A percentile compares a stretch with the other conserved stretches of the same genome.
phyloP scores from a whole-genome alignment of 345 rosid genomes.

The Limnanthes douglasii region DNA sequence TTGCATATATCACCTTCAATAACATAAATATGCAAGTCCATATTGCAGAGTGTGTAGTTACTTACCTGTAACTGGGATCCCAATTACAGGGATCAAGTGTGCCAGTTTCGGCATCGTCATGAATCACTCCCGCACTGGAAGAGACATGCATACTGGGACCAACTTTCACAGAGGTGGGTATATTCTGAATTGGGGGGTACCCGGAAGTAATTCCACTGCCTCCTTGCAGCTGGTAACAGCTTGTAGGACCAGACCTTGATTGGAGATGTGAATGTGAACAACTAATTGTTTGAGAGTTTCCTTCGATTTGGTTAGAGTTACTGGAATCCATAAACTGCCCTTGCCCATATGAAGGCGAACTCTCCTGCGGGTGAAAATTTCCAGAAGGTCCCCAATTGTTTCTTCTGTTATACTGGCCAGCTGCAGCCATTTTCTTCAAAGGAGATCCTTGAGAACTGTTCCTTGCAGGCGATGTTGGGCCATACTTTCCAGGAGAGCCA shows the following conservation, averaged over 20 bases:
- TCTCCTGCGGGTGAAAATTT: conserved; percentile 57
- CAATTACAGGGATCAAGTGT: conserved; percentile 94
- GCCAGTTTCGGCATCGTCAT: conserved; percentile 37
- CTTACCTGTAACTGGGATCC: conserved; percentile 98
- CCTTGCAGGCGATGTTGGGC: conserved; percentile 90
- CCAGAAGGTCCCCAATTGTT: conserved; percentile 68
- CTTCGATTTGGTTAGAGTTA: conserved; percentile 36
- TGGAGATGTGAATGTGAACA: conserved; percentile 38
- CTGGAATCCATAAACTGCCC: conserved; percentile 44
- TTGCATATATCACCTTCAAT: neutral
- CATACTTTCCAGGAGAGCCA: conserved; percentile 94
- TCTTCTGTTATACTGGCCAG: conserved; percentile 71
- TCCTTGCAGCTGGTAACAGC: conserved; percentile 49
- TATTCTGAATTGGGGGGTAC: conserved; percentile 29
- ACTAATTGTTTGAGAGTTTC: conserved; percentile 28
- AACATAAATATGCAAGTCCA: neutral
- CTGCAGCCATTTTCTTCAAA: conserved; percentile 68
- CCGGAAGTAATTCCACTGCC: conserved; percentile 30
- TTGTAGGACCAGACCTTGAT: conserved; percentile 28
- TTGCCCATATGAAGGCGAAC: conserved; percentile 40
- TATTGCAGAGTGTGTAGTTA: conserved; percentile 2
- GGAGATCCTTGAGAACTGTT: conserved; percentile 89
- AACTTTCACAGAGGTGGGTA: conserved; percentile 26
- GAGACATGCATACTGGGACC: conserved; percentile 22
- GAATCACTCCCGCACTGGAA: conserved; percentile 25